Percentiles rank a stretch among this genome's conserved stretches.
Evolutionary conservation across 2,329 filamentous ascomycete genomes (phyloP).

Genomic region (Helotiales sp.): DNA sequence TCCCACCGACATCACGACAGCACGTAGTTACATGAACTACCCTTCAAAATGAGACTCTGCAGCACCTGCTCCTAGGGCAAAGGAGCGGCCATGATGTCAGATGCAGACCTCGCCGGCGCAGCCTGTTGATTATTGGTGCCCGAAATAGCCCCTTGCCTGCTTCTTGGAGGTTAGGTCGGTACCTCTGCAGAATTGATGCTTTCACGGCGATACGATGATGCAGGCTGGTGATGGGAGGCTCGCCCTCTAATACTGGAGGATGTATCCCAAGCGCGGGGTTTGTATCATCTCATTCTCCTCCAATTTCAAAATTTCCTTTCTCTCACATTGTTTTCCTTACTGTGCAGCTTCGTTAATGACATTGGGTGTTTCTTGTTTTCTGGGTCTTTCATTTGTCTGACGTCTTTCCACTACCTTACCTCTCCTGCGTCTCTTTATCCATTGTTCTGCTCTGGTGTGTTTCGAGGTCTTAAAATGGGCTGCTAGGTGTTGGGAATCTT

Average conservation of each 20-base stretch:
- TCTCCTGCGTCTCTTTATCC: conserved; percentile 17
- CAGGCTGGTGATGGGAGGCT: conserved; percentile 15
- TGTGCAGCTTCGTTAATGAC: not conserved
- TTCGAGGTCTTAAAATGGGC: conserved; percentile 21
- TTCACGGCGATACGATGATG: conserved; percentile 29
- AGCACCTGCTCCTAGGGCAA: not conserved
- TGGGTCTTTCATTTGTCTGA: not conserved
- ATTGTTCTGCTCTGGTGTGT: not conserved
- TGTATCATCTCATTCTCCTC: conserved; percentile 21
- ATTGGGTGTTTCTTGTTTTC: too few relatives aligned
- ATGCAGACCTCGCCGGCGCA: not conserved
- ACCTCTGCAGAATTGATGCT: not conserved
- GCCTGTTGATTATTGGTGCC: conserved; percentile 22
- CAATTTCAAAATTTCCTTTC: conserved; percentile 16
- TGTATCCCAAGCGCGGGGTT: conserved; percentile 19
- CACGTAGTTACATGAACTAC: conserved; percentile 28
- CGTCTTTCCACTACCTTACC: conserved; percentile 13
- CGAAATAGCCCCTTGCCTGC: conserved; percentile 18
- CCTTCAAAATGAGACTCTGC: conserved; percentile 15
- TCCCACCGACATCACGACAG: conserved; percentile 18
- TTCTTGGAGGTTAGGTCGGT: not conserved
- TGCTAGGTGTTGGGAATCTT: conserved; percentile 23
- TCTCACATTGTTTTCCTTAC: not conserved
- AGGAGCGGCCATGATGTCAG: conserved; percentile 21
- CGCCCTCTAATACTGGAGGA: conserved; percentile 14